Conservation (phyloP, 176 grass and related monocot genomes). For the Zoysia japonica region DNA sequence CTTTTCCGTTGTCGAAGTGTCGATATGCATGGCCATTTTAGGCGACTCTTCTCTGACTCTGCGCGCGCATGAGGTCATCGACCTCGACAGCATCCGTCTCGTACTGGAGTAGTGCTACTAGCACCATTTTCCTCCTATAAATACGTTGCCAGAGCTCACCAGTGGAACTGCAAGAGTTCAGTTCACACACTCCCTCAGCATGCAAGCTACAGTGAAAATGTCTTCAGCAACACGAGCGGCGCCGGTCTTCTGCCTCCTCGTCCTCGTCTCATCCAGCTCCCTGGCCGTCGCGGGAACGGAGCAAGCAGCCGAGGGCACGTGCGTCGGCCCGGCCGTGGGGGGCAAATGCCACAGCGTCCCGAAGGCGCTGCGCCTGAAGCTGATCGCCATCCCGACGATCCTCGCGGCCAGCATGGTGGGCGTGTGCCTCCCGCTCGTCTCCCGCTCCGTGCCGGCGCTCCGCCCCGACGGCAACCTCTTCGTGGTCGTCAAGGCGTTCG, state of each 20-base stretch:
- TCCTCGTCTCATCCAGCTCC: no score
- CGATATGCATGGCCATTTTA: background rate
- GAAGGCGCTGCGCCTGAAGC: constrained; percentile 60
- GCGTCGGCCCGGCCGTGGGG: constrained; percentile 54
- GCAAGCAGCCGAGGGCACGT: constrained; percentile 28
- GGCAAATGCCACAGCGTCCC: constrained; percentile 51
- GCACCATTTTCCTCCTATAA: background rate
- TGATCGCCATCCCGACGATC: constrained; percentile 69
- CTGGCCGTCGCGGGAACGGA: no score
- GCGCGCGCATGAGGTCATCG: background rate
- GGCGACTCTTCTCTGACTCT: background rate
- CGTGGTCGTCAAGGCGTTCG: constrained; percentile 71
- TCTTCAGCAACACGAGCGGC: background rate
- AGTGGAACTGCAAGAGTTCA: background rate
- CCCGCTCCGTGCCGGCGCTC: constrained; percentile 56
- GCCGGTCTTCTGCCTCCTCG: background rate
- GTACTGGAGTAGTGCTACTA: no score
- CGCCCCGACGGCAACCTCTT: constrained; percentile 65
- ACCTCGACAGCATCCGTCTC: background rate
- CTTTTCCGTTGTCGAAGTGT: background rate
- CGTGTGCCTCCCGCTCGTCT: constrained; percentile 71
- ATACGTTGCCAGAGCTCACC: background rate
- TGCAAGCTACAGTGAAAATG: background rate
- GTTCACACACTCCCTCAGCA: background rate
- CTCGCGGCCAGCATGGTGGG: constrained; percentile 53